Percentiles rank a stretch among this genome's conserved stretches.
phyloP scores from a whole-genome alignment of 768 basidiomycete genomes.

The Neoboletus magnificus region DNA sequence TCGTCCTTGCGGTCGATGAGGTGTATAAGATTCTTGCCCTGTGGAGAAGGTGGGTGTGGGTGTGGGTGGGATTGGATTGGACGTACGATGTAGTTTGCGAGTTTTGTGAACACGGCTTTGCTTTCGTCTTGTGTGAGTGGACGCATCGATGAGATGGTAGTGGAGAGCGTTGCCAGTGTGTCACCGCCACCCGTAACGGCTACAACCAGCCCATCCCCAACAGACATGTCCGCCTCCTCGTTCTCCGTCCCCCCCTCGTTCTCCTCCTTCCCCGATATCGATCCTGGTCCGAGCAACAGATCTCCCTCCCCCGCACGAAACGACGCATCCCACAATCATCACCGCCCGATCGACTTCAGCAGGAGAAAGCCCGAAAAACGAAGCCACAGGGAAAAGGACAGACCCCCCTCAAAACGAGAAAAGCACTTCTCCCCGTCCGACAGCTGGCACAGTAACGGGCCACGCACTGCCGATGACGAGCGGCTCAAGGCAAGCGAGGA shows the following conservation, averaged over 20 bases:
- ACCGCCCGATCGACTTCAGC: slow-evolving; percentile 9
- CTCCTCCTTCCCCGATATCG: slow-evolving; percentile 65
- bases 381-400: slow-evolving; percentile 28
- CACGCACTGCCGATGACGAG: slow-evolving; percentile 28
- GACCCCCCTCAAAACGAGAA: slow-evolving; percentile 29
- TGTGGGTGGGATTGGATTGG: background rate
- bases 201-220: background rate
- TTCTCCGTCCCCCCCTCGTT: slow-evolving; percentile 65
- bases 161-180: background rate
- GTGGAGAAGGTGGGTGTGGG: background rate
- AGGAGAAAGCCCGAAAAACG: slow-evolving; percentile 22
- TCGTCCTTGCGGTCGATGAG: slow-evolving; percentile 94
- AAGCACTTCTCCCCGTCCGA: slow-evolving; percentile 27
- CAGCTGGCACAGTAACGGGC: slow-evolving; percentile 22
- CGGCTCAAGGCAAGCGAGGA: slow-evolving; percentile 35
- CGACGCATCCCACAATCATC: slow-evolving; percentile 12
- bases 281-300: slow-evolving; percentile 39
- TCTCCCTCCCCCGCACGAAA: slow-evolving; percentile 15
- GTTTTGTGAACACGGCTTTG: slow-evolving; percentile 92
- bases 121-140: slow-evolving; percentile 97
- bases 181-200: slow-evolving; percentile 8
- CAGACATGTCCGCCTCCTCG: slow-evolving; percentile 49
- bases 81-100: slow-evolving; percentile 94
- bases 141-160: slow-evolving; percentile 54
- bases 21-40: slow-evolving; percentile 97